phyloP scores from a whole-genome alignment of 139 green algal genomes.

The Protoeuglena noctilucae region DNA sequence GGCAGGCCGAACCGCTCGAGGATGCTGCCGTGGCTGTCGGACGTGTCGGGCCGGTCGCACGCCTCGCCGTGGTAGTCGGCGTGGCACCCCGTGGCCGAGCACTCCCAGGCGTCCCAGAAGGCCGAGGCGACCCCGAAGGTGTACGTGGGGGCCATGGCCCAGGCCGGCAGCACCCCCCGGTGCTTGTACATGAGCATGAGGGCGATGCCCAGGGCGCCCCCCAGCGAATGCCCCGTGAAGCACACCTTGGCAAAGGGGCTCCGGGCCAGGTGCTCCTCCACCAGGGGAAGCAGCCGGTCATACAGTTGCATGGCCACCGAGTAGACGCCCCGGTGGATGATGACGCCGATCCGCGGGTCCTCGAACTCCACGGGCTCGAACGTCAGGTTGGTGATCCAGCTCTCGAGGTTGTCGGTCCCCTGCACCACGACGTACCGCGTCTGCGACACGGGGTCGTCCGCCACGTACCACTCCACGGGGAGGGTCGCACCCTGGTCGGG shows the following conservation, averaged over 20 bases:
- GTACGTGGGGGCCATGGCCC: constrained; percentile 48
- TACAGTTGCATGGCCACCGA: constrained; percentile 22
- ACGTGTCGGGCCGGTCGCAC: no score
- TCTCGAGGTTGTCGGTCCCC: constrained; percentile 36
- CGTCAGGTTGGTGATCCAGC: constrained; percentile 60
- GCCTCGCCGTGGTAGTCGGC: not conserved
- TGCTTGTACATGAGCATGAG: constrained; percentile 75
- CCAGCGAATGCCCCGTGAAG: constrained; percentile 76
- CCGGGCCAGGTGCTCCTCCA: constrained; percentile 12
- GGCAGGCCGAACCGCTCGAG: not conserved
- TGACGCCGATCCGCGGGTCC: constrained; percentile 52
- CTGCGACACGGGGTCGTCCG: constrained; percentile 38
- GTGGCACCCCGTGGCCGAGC: no score
- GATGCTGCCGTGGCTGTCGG: no score
- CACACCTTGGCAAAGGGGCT: not conserved
- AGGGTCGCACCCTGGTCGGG: no score
- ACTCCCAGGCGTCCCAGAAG: constrained; percentile 71
- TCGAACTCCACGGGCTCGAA: constrained; percentile 95
- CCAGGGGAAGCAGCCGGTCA: constrained; percentile 10
- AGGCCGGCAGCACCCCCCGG: constrained; percentile 42
- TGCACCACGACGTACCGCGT: constrained; percentile 56
- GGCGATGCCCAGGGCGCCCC: constrained; percentile 65
- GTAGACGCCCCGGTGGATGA: constrained; percentile 41
- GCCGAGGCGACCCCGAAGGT: constrained; percentile 80
- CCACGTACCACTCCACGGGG: constrained; percentile 65